Conservation (phyloP, 768 basidiomycete genomes). For the Tylopilus subfusipes region DNA sequence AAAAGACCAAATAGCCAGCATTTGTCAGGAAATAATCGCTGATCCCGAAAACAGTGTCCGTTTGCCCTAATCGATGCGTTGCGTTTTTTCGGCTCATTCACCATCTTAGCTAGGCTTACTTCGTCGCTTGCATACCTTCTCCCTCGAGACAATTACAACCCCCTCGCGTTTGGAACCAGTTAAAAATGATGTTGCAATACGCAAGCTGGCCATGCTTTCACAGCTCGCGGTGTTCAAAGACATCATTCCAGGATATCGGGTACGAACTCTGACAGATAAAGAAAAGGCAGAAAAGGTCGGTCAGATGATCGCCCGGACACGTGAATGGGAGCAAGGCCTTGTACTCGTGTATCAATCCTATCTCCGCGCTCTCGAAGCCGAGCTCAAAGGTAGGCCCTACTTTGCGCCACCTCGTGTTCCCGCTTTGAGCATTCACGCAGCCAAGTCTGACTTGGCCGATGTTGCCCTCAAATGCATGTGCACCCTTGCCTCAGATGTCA, state of each 20-base stretch:
- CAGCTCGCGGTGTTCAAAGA: slow-evolving; percentile 95
- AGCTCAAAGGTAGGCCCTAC: slow-evolving; percentile 63
- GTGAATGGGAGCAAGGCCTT: slow-evolving; percentile 96
- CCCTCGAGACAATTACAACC: slow-evolving; percentile 69
- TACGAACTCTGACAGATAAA: slow-evolving; percentile 83
- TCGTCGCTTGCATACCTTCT: slow-evolving; percentile 84
- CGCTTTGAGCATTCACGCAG: slow-evolving; percentile 37
- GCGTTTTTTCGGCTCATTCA: slow-evolving; percentile 11
- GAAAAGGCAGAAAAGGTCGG: slow-evolving; percentile 93
- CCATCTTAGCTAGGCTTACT: slow-evolving; percentile 74
- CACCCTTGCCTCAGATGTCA: slow-evolving; percentile 72
- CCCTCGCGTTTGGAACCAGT: slow-evolving; percentile 68
- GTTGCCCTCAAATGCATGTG: slow-evolving; percentile 83
- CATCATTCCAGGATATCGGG: slow-evolving; percentile 92
- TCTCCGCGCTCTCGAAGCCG: slow-evolving; percentile 77
- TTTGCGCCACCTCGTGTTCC: slow-evolving; percentile 18
- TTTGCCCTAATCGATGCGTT: slow-evolving; percentile 12
- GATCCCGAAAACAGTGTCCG: slow-evolving; percentile 94
- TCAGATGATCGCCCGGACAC: slow-evolving; percentile 83
- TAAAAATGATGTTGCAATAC: slow-evolving; percentile 74
- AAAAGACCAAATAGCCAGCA: slow-evolving; percentile 89
- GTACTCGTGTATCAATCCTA: slow-evolving; percentile 86
- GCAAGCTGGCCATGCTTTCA: slow-evolving; percentile 85
- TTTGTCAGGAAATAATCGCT: slow-evolving; percentile 90
- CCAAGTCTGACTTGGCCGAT: slow-evolving; percentile 61